Evolutionary conservation across 441 rosid species (phyloP).

Genomic region (Populus hybrid): DNA sequence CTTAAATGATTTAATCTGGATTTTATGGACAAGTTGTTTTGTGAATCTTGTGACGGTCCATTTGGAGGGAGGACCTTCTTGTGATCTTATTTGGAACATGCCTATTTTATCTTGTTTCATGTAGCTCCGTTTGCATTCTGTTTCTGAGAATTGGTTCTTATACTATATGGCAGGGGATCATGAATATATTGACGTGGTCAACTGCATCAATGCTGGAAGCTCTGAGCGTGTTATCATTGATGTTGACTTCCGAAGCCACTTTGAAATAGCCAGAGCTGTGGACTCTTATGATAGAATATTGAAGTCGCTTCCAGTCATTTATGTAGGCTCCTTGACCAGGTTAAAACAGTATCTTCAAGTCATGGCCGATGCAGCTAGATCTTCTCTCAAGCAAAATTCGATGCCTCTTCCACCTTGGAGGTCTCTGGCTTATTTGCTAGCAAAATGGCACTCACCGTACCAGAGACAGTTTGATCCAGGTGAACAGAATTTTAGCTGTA

Average conservation of each 20-base stretch:
- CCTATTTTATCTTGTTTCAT: not conserved
- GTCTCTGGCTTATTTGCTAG: slow-evolving; percentile 73
- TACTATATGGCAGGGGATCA: slow-evolving; percentile 61
- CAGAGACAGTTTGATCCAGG: slow-evolving; percentile 49
- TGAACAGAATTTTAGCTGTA: slow-evolving; percentile 23
- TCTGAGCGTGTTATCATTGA: slow-evolving; percentile 76
- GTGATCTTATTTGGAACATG: not conserved
- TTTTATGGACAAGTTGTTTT: not conserved
- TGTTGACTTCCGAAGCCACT: slow-evolving; percentile 81
- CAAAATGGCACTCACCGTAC: slow-evolving; percentile 78
- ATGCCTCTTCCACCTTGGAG: slow-evolving; percentile 99
- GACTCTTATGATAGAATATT: slow-evolving; percentile 70
- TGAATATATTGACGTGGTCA: slow-evolving; percentile 75
- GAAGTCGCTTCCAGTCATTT: slow-evolving; percentile 70
- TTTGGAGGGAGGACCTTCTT: not conserved
- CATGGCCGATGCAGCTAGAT: slow-evolving; percentile 83
- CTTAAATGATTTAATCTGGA: not conserved
- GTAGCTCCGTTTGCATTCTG: not conserved
- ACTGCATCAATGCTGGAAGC: slow-evolving; percentile 34
- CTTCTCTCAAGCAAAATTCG: slow-evolving; percentile 77
- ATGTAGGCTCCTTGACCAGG: slow-evolving; percentile 61
- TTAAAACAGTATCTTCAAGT: slow-evolving; percentile 72
- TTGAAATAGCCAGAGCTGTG: slow-evolving; percentile 92
- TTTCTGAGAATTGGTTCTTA: not conserved
- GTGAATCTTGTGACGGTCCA: not conserved